phyloP scores from a whole-genome alignment of 2,329 filamentous ascomycete species.

The Knoxdaviesia proteae region DNA sequence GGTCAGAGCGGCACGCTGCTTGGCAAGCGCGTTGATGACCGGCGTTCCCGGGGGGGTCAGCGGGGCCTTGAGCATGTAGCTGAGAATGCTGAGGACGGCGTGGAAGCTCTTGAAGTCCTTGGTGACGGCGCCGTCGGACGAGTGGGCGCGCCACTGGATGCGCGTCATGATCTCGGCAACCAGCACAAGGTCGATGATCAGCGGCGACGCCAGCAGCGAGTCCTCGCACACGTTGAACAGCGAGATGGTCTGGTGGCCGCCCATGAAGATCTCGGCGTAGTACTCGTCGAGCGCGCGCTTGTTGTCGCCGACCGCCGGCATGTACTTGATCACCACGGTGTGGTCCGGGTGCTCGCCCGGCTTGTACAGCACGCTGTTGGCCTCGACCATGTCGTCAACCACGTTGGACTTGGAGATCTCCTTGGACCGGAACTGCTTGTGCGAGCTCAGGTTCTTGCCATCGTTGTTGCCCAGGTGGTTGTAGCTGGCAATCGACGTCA shows the following conservation, averaged over 20 bases:
- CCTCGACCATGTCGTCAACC: slow-evolving; percentile 97
- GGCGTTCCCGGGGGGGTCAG: slow-evolving; percentile 86
- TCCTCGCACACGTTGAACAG: slow-evolving; percentile 99
- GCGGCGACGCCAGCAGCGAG: slow-evolving; percentile 79
- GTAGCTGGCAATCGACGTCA: slow-evolving; percentile 96
- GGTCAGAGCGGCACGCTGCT: slow-evolving; percentile 83
- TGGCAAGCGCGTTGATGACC: slow-evolving; percentile 84
- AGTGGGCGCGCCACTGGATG: slow-evolving; percentile 65
- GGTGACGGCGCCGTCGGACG: slow-evolving; percentile 26
- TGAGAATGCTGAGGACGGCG: slow-evolving; percentile 86
- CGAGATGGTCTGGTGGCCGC: slow-evolving; percentile 92
- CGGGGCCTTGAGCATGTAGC: slow-evolving; percentile 97
- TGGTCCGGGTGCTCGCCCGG: slow-evolving; percentile 91
- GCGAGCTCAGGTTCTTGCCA: slow-evolving; percentile 93
- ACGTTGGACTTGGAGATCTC: slow-evolving; percentile 99
- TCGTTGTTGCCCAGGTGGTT: slow-evolving; percentile 99
- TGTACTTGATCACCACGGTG: slow-evolving; percentile 99
- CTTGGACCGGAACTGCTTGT: slow-evolving; percentile 98
- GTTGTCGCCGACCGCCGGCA: slow-evolving; percentile 96
- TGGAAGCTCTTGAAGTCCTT: slow-evolving; percentile 83
- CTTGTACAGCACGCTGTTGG: slow-evolving; percentile 79
- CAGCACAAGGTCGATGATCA: slow-evolving; percentile 92
- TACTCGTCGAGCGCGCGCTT: slow-evolving; percentile 98
- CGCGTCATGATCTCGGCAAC: slow-evolving; percentile 97
- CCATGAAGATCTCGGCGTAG: slow-evolving; percentile 98